Conservation (phyloP, 2,329 filamentous ascomycete genomes). For the Pezicula carpinea region DNA sequence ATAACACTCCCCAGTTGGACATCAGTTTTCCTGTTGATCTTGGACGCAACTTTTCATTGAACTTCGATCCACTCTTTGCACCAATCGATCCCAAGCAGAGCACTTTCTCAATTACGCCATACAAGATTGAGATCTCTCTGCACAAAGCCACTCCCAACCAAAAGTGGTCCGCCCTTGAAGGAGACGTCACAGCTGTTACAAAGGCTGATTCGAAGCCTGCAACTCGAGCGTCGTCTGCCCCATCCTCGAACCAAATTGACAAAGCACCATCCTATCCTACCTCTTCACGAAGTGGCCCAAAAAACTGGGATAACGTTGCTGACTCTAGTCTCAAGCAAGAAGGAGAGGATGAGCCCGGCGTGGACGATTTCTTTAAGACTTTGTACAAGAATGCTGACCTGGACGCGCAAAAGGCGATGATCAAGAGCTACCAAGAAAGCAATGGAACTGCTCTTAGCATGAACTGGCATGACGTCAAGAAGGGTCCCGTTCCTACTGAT, state of each 20-base stretch:
- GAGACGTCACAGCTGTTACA: conserved; percentile 9
- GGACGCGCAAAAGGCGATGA: conserved; percentile 88
- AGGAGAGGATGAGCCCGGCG: conserved; percentile 56
- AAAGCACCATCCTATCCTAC: conserved; percentile 70
- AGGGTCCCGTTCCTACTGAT: conserved; percentile 63
- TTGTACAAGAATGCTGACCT: conserved; percentile 72
- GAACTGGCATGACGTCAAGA: conserved; percentile 79
- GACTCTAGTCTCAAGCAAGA: conserved; percentile 43
- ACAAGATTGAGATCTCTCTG: conserved; percentile 75
- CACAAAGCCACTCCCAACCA: conserved; percentile 57
- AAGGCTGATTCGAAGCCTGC: conserved; percentile 1
- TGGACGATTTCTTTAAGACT: conserved; percentile 85
- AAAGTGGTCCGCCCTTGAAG: conserved; percentile 26
- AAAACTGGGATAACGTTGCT: conserved; percentile 86
- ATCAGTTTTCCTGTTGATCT: conserved; percentile 55
- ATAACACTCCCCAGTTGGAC: conserved; percentile 36
- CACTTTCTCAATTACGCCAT: conserved; percentile 62
- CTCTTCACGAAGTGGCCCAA: conserved; percentile 76
- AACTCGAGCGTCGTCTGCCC: too few species aligned
- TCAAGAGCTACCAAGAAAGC: conserved; percentile 94
- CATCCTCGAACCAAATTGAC: conserved; percentile 3
- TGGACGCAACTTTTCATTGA: conserved; percentile 50
- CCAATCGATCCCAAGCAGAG: conserved; percentile 58
- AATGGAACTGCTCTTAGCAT: conserved; percentile 91
- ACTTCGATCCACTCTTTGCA: conserved; percentile 62